Evolutionary conservation across 2,329 filamentous ascomycete species (phyloP).

Genomic region (Sarocladium brachiariae): DNA sequence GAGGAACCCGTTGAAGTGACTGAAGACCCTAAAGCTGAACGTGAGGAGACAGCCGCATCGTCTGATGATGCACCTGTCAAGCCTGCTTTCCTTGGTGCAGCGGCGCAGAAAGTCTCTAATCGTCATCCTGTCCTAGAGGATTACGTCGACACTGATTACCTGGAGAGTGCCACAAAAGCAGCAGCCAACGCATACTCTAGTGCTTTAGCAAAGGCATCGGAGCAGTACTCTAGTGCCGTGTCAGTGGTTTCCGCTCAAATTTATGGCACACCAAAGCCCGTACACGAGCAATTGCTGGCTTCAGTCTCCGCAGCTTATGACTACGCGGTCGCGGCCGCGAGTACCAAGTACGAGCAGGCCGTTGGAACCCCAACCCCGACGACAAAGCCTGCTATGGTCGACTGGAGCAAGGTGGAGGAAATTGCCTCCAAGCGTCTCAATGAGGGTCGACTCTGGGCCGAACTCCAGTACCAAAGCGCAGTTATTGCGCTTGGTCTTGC

Average conservation of each 20-base stretch:
- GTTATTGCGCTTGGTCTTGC: slow-evolving; percentile 58
- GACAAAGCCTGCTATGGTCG: slow-evolving; percentile 21
- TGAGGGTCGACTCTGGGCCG: slow-evolving; percentile 64
- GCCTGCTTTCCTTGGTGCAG: slow-evolving; percentile 42
- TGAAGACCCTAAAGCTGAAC: slow-evolving; percentile 17
- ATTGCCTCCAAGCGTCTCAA: slow-evolving; percentile 64
- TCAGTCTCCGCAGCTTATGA: slow-evolving; percentile 65
- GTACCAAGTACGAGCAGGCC: slow-evolving; percentile 48
- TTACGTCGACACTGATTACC: slow-evolving; percentile 32
- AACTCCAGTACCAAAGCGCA: slow-evolving; percentile 63
- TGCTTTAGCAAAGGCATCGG: slow-evolving; percentile 59
- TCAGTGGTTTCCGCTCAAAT: slow-evolving; percentile 61
- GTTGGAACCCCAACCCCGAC: slow-evolving; percentile 38
- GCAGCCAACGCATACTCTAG: slow-evolving; percentile 55
- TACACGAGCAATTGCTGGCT: slow-evolving; percentile 61
- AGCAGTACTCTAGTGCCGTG: slow-evolving; percentile 61
- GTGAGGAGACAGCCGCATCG: slow-evolving; percentile 18
- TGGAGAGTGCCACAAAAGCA: slow-evolving; percentile 27
- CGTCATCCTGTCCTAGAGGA: slow-evolving; percentile 44
- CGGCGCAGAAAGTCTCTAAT: slow-evolving; percentile 42
- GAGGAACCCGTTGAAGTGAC: slow-evolving; percentile 22
- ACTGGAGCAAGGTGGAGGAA: slow-evolving; percentile 48
- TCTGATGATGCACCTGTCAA: slow-evolving; percentile 30
- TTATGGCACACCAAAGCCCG: slow-evolving; percentile 61
- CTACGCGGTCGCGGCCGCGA: slow-evolving; percentile 56